Evolutionary conservation across 129 eudicot species (phyloP), one percentile per base, ranked within the genome.

Genomic region (Lonicera japonica): DNA sequence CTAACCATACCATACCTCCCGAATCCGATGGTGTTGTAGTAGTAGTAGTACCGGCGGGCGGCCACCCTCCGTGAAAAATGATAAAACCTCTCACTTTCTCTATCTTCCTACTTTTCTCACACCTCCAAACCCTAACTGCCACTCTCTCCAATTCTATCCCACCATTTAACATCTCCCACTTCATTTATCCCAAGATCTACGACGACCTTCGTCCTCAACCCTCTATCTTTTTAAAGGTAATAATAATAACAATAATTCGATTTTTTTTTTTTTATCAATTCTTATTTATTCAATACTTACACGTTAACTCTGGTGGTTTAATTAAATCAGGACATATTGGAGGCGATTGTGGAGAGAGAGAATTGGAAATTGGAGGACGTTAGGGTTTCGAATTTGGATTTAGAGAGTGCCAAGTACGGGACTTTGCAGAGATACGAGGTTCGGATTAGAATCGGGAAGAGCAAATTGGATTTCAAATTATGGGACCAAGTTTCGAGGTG

Each of bases 151-250:
- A 25, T 21, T 50, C 81, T 21, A 61, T 62, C 59, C 63, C 67
- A 16, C 69, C 80, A 11, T 83, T 87, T 56, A 87, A 87, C 63
- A 70, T 87, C 60, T 87, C 95, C 4, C 88, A 81, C 71, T 84
- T 73, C 75, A 71, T 87, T 63, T 78, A 64, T 74, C 95, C 95
- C 21, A 80, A 60, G 67, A 45, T 75, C 65, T 58, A 75, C 78
- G 63, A 78, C 64, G 79, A 70, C 40, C 51, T 67, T 62, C 82
- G 76, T 41, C 82, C 83, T n/a, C 67, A 81, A 59, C 82, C 88
- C 17, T 83, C 86, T 14, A 45, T 73, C 0, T 79, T 83, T 73
- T 52, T 83, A 20, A 67, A 76, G 90, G 90, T 83, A 1, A 6
- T 52, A 36, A 19, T 16, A 21, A 25, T 21, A 18, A 5, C 1